Evolutionary conservation across 805 yeast genomes (phyloP).

Genomic region (Myxozyma mucilagina): DNA sequence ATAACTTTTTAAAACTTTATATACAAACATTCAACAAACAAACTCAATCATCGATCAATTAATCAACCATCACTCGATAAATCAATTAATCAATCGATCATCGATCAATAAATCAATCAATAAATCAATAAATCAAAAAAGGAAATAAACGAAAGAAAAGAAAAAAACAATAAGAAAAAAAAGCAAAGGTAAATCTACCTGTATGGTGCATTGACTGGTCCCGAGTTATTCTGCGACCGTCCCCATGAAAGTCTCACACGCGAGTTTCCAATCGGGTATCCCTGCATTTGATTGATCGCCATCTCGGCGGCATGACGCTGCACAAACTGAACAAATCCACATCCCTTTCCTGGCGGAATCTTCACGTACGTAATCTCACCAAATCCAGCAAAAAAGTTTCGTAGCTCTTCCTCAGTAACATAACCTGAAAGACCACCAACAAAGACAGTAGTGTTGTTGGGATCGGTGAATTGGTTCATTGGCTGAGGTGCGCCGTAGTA

Average conservation of each 20-base stretch:
- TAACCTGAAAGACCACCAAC: constrained; percentile 63
- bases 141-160: background rate
- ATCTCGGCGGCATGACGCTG: constrained; percentile 79
- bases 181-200: constrained; percentile 27
- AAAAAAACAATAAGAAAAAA: background rate
- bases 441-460: constrained; percentile 73
- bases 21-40: constrained; percentile 9
- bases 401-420: constrained; percentile 63
- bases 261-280: constrained; percentile 81
- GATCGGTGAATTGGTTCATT: constrained; percentile 66
- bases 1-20: constrained; percentile 11
- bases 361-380: constrained; percentile 77
- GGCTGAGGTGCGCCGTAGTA: constrained; percentile 41
- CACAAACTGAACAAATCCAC: constrained; percentile 85
- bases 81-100: too few species aligned
- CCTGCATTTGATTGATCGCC: constrained; percentile 86
- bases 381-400: constrained; percentile 60
- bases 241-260: constrained; percentile 90
- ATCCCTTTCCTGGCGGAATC: constrained; percentile 76
- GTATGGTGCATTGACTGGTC: constrained; percentile 38
- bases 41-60: too few species aligned
- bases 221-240: constrained; percentile 48
- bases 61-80: too few species aligned
- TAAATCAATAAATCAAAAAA: background rate
- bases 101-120: too few species aligned